Percentiles rank a stretch among this genome's conserved stretches.
These are phyloP conservation scores for Peronospora belbahrii DNA, from an alignment of 352 stramenopile genomes.

Conservation along the genomic window DNA sequence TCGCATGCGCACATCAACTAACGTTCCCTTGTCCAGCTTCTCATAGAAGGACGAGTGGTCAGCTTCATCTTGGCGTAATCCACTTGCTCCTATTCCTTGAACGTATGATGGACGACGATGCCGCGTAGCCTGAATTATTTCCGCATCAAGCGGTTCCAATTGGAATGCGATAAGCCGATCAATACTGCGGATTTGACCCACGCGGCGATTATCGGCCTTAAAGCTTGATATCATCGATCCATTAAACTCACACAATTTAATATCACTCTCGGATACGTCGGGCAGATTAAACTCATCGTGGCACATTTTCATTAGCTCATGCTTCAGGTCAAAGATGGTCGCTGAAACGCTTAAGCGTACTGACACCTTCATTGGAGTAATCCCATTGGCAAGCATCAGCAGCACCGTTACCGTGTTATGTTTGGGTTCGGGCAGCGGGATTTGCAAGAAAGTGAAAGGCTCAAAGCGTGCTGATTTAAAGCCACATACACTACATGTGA, in stretches of 20 bases:
- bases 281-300: conserved; percentile 61
- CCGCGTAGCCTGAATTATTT: conserved; percentile 61
- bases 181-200: conserved; percentile 83
- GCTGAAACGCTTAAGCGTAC: conserved; percentile 74
- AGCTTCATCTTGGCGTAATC: conserved; percentile 33
- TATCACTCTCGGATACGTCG: conserved; percentile 58
- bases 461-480: conserved; percentile 93
- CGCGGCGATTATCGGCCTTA: conserved; percentile 77
- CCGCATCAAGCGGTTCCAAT: conserved; percentile 59
- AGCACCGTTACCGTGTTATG: conserved; percentile 78
- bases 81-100: conserved; percentile 15
- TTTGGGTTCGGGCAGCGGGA: conserved; percentile 82
- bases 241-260: conserved; percentile 83
- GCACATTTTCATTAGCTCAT: conserved; percentile 76
- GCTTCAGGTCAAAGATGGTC: conserved; percentile 83
- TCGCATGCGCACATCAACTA: conserved; percentile 68
- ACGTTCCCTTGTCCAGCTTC: conserved; percentile 40
- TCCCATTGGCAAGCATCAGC: conserved; percentile 63
- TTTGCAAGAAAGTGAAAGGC: conserved; percentile 87
- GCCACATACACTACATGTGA: conserved; percentile 93
- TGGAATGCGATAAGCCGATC: conserved; percentile 83
- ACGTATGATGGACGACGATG: conserved; percentile 74
- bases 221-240: conserved; percentile 85
- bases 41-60: conserved; percentile 51
- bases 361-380: conserved; percentile 74